A percentile compares a stretch with the other conserved stretches of the same genome.
Evolutionary conservation across 306 rosid species (phyloP).

Genomic region (Bauhinia variegata): DNA sequence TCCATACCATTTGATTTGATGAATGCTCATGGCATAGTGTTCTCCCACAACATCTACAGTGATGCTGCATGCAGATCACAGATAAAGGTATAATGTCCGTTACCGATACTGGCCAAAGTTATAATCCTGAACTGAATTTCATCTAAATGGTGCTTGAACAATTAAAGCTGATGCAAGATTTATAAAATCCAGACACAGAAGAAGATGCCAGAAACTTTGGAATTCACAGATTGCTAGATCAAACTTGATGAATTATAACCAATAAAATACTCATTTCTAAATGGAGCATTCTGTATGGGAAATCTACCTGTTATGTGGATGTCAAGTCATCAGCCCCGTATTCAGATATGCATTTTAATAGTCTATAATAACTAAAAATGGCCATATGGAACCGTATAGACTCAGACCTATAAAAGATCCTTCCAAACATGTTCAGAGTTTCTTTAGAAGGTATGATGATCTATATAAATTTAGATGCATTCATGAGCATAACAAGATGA

Average conservation of each 20-base stretch:
- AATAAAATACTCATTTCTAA: background rate
- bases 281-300: background rate
- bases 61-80: slow-evolving; percentile 69
- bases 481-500: background rate
- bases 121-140: slow-evolving; percentile 19
- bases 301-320: background rate
- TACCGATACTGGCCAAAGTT: slow-evolving; percentile 15
- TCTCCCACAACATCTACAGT: slow-evolving; percentile 93
- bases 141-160: background rate
- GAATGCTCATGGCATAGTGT: slow-evolving; percentile 94
- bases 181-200: background rate
- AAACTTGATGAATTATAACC: slow-evolving; percentile 2
- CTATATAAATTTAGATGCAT: background rate
- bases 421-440: no score
- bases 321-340: slow-evolving; percentile 2
- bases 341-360: background rate
- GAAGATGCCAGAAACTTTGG: background rate
- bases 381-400: background rate
- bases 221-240: slow-evolving; percentile 23
- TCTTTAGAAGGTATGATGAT: background rate
- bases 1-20: slow-evolving; percentile 69
- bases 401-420: background rate
- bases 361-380: background rate
- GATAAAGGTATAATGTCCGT: slow-evolving; percentile 18
- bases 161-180: background rate